Conservation (phyloP, 108 stramenopile genomes). For the Craspedostauros australis region DNA sequence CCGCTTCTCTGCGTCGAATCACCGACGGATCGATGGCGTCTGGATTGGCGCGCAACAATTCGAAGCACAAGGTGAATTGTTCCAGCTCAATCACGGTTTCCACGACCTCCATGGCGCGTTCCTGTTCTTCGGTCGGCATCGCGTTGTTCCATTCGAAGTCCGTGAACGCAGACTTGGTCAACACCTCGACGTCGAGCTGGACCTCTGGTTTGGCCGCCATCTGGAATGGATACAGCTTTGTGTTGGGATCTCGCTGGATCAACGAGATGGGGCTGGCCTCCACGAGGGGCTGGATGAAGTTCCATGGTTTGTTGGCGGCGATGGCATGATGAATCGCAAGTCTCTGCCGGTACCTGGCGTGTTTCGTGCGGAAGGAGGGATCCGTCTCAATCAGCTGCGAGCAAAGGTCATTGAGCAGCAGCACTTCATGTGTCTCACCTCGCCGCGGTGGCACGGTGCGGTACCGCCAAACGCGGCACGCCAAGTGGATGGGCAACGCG, state of each 20-base stretch:
- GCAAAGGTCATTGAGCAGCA: too few relatives aligned
- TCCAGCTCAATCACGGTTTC: conserved; percentile 16
- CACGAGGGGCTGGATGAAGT: conserved; percentile 19
- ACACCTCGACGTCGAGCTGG: conserved; percentile 3
- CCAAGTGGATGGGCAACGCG: conserved; percentile 25
- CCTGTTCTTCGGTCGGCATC: conserved; percentile 12
- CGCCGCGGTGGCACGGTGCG: conserved; percentile 14
- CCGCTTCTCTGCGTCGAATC: too few relatives aligned
- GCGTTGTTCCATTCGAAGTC: conserved; percentile 10
- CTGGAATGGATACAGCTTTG: conserved; percentile 27
- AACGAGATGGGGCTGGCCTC: conserved; percentile 13
- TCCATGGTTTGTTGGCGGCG: conserved; percentile 19
- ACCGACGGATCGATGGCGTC: conserved; percentile 5
- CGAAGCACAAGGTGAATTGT: conserved; percentile 19
- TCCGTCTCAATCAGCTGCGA: conserved; percentile 16
- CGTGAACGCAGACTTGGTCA: conserved; percentile 7
- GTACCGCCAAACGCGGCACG: conserved; percentile 24
- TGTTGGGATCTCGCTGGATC: conserved; percentile 22
- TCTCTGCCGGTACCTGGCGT: conserved; percentile 17
- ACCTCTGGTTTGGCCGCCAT: conserved; percentile 15
- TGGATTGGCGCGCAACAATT: conserved; percentile 14
- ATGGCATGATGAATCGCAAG: conserved; percentile 28
- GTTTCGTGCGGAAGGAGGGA: conserved; percentile 8
- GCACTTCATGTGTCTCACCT: conserved; percentile 23
- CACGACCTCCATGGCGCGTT: conserved; percentile 4